Conservation (phyloP, 2,329 filamentous ascomycete species). For the Aspergillus sp. region DNA sequence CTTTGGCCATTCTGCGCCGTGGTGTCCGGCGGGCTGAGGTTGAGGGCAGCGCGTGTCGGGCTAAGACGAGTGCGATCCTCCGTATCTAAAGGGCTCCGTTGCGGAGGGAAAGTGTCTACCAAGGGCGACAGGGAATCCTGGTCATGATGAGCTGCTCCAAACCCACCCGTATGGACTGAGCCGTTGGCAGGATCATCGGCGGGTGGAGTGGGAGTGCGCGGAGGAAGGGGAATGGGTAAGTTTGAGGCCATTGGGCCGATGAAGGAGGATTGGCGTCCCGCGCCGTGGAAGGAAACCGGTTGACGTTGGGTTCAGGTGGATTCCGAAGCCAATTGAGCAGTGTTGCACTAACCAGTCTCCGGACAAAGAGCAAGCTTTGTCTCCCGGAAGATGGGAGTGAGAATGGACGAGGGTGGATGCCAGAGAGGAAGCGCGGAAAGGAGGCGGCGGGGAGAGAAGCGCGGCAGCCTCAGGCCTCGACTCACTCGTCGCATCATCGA, state of each 20-base stretch:
- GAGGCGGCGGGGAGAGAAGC: background rate
- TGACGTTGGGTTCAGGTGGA: background rate
- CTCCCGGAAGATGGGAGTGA: background rate
- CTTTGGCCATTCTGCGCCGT: constrained; percentile 25
- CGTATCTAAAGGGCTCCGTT: constrained; percentile 19
- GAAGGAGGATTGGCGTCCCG: background rate
- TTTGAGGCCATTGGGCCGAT: constrained; percentile 53
- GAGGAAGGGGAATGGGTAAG: constrained; percentile 58
- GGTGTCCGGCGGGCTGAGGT: constrained; percentile 29
- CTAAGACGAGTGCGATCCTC: constrained; percentile 27
- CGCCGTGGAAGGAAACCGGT: background rate
- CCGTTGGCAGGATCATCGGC: constrained; percentile 45
- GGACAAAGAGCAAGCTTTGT: background rate
- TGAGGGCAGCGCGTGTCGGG: constrained; percentile 35
- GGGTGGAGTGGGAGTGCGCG: constrained; percentile 64
- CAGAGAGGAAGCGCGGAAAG: constrained; percentile 4
- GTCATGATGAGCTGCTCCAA: constrained; percentile 38
- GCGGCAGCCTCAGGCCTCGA: constrained; percentile 21
- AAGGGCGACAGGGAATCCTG: constrained; percentile 49
- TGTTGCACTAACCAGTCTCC: background rate
- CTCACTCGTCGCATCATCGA: constrained; percentile 24
- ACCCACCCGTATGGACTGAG: constrained; percentile 18
- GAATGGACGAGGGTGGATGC: constrained; percentile 12
- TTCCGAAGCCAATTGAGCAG: background rate
- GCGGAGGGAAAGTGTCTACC: constrained; percentile 34